Evolutionary conservation across 2,329 filamentous ascomycete genomes (phyloP), one percentile per base, ranked within the genome.

Genomic region (Cercospora sp.): DNA sequence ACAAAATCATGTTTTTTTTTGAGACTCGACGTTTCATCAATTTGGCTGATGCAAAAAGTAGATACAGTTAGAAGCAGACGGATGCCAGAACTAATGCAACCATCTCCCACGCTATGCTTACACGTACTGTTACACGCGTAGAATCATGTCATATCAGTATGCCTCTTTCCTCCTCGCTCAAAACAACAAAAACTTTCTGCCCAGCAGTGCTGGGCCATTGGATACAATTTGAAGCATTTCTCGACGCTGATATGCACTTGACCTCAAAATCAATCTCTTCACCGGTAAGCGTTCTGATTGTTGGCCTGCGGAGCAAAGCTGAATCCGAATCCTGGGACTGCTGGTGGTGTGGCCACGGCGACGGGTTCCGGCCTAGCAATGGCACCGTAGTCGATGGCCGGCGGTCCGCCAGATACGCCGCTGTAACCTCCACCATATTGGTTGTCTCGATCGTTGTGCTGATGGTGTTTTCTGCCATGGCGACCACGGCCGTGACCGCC

Each of bases 291-390:
- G 34, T 67, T 69, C 40, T 68, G 66, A 21, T 63, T 70, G 37
- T 65, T 71, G 21, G 55, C 30, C 18, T 66, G 69, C 7, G 64
- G 58, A 9, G 63, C 62, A 49, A 79, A 70, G 61, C 73, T 77
- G 66, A 79, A 81, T 0, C 80, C 80, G 65, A 81, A 81, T 8
- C 75, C 76, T 24, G 80, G 80, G 37, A 81, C 79, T 18, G 79
- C 76, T 5, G 80, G 80, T 30, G 79, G 79, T 43, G 78, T 79
- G 45, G 78, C 78, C 24, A 81, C 76, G 55, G 78, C 77, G 3
- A 79, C 77, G 30, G 79, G 79, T 71, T 80, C 78, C 21, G 77
- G 79, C 45, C 76, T 66, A 24, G 70, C 70, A 55, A 76, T 74
- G 9, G 71, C 72, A 26, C 61, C 45, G 63, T 75, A 77, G 66